Evolutionary conservation across 306 rosid species (phyloP).

Genomic region (Hippophae tibetana): DNA sequence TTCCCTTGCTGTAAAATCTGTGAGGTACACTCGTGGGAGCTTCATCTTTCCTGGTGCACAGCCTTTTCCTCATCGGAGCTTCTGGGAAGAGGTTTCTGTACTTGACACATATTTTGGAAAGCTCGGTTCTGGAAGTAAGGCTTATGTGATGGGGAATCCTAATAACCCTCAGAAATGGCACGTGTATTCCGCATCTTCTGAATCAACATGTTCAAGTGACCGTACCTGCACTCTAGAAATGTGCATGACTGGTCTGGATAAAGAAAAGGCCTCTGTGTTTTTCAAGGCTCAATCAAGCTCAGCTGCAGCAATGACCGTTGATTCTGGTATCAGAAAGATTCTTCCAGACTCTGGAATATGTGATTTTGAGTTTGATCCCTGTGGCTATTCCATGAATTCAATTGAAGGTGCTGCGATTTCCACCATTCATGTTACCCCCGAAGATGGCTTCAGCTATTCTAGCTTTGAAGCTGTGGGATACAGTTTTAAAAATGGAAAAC

Average conservation of each 20-base stretch:
- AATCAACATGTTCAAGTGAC: not conserved
- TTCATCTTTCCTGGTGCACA: slow-evolving; percentile 48
- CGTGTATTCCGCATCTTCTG: slow-evolving; percentile 30
- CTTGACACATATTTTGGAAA: slow-evolving; percentile 29
- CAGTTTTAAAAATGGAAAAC: slow-evolving; percentile 25
- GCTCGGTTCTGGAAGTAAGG: slow-evolving; percentile 37
- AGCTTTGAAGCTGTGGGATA: slow-evolving; percentile 59
- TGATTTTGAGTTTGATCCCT: slow-evolving; percentile 50
- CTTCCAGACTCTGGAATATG: slow-evolving; percentile 39
- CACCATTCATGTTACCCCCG: slow-evolving; percentile 66
- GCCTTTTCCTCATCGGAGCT: slow-evolving; percentile 47
- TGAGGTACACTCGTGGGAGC: slow-evolving; percentile 47
- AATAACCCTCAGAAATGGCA: slow-evolving; percentile 39
- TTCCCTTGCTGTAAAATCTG: slow-evolving; percentile 29
- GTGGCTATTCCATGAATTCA: slow-evolving; percentile 63
- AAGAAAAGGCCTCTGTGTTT: slow-evolving; percentile 40
- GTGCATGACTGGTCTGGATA: slow-evolving; percentile 53
- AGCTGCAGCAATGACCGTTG: slow-evolving; percentile 33
- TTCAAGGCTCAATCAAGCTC: slow-evolving; percentile 11
- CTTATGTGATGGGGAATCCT: slow-evolving; percentile 38
- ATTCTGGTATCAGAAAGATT: slow-evolving; percentile 31
- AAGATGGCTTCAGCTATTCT: slow-evolving; percentile 53
- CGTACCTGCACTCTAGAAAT: slow-evolving; percentile 24
- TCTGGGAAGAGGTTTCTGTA: slow-evolving; percentile 35
- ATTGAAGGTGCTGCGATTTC: slow-evolving; percentile 46